These are phyloP conservation scores for Thielaviopsis ethacetica DNA, from an alignment of 2,329 filamentous ascomycete species.

Conservation along the genomic window DNA sequence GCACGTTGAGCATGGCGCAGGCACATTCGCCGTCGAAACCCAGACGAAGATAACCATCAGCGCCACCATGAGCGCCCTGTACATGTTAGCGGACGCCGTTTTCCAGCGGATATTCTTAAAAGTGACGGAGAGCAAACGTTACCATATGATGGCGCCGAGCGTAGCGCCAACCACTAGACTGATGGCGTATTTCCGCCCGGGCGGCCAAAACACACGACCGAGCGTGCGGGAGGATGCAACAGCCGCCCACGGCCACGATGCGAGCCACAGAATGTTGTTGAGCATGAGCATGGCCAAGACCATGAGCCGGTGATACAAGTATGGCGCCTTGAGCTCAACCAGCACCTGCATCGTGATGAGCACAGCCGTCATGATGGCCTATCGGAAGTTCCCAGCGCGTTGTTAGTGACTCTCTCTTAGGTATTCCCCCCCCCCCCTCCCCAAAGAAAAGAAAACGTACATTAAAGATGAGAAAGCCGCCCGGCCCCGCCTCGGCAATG, in stretches of 20 bases:
- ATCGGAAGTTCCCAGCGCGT: no score
- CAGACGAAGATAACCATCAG: not conserved
- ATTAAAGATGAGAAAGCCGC: no score
- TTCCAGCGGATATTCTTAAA: not conserved
- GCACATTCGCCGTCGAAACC: not conserved
- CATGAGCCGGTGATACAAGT: conserved; percentile 23
- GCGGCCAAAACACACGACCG: conserved; percentile 12
- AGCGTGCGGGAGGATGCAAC: conserved; percentile 19
- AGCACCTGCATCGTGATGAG: conserved; percentile 26
- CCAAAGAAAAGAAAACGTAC: no score
- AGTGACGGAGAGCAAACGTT: conserved; percentile 1
- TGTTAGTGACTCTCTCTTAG: no score
- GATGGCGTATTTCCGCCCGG: conserved; percentile 14
- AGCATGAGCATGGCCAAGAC: conserved; percentile 23
- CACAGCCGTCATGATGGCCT: conserved; percentile 5
- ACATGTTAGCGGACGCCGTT: no score
- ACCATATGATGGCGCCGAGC: conserved; percentile 27
- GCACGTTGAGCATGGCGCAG: no score
- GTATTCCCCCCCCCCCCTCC: no score
- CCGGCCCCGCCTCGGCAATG: no score
- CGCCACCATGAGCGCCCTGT: not conserved
- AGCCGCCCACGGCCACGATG: conserved; percentile 26
- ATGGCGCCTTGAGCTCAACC: conserved; percentile 23
- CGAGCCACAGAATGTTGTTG: conserved; percentile 28
- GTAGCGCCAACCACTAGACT: conserved; percentile 24